Base-by-base conservation (phyloP, 176 grass and related monocot species). In the Ensete glaucum region DNA sequence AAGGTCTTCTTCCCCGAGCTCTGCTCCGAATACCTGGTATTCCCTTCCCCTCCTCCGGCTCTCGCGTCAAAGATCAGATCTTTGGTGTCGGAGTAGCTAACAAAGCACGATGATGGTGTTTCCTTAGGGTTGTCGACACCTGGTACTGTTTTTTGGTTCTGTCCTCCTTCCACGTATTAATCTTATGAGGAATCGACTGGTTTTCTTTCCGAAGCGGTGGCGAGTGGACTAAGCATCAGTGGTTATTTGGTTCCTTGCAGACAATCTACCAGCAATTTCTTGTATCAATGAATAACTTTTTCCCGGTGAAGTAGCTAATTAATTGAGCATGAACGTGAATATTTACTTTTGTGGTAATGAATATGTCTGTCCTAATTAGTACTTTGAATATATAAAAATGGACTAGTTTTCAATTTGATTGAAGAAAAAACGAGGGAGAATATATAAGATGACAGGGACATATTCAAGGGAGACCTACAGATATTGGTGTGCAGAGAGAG, bases 1-100 rank as follows among this genome's bases (percentile, higher is more conserved):
- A 81, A 82, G 74, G 81, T 89, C 74, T 83, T 86, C 80, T 64
- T 86, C n/a, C 70, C 81, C 19, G 2, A 50, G 22, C 81, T 78
- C 3, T 86, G 73, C 0, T 9, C 50, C 64, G 54, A 89, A 50
- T 58, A 71, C 48, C 49, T 89, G 83, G 83, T 86, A 76, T 16
- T 49, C 67, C 16, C 76, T 53, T 1, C 69, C 50, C 56, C 34
- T 43, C 34, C 34, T 43, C 34, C 34, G 34, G 34, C 4, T 82
- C 13, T 60, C 17, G 27, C 5, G 56, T 54, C 15, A 59, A 49
- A 82, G 66, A 69, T 69, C 34, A 48, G 4, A 17, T 49, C 34
- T 69, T 69, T 67, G 1, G 10, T 34, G 3, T 9, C 9, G 17
- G 65, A 29, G 13, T 14, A 17, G 14, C 9, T 19, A 49, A 50